phyloP scores from a whole-genome alignment of 495 filamentous ascomycete species.

The Pseudevernia furfuracea region DNA sequence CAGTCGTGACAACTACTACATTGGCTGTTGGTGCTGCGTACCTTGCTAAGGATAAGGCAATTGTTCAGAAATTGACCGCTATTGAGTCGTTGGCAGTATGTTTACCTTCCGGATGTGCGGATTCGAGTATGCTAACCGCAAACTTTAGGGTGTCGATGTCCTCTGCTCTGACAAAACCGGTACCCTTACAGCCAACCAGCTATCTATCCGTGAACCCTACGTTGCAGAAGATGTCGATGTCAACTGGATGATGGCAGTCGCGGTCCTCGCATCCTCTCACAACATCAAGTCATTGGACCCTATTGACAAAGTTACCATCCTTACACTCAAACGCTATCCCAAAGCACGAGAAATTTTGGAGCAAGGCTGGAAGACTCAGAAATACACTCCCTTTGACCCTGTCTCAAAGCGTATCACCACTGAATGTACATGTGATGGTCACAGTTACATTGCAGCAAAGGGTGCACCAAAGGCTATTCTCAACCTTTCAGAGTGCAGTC shows the following conservation, averaged over 20 bases:
- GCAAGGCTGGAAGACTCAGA: constrained; percentile 64
- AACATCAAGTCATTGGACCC: constrained; percentile 71
- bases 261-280: constrained; percentile 66
- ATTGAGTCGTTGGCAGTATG: constrained; percentile 81
- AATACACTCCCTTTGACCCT: constrained; percentile 71
- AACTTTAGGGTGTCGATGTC: constrained; percentile 74
- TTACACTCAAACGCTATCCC: constrained; percentile 66
- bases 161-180: constrained; percentile 94
- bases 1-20: constrained; percentile 90
- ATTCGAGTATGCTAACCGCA: constrained; percentile 1
- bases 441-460: constrained; percentile 61
- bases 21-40: constrained; percentile 95
- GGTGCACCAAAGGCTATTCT: constrained; percentile 70
- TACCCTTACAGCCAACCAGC: constrained; percentile 65
- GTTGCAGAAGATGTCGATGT: constrained; percentile 67
- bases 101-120: constrained; percentile 20
- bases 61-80: constrained; percentile 91
- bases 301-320: constrained; percentile 69
- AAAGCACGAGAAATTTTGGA: constrained; percentile 63
- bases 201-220: constrained; percentile 67
- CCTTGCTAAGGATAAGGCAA: constrained; percentile 89
- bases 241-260: constrained; percentile 75
- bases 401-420: constrained; percentile 72
- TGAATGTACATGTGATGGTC: constrained; percentile 57
- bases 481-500: constrained; percentile 55